Evolutionary conservation across 108 stramenopile genomes (phyloP), one percentile per base, ranked within the genome.

Genomic region (Fragilaria radians): DNA sequence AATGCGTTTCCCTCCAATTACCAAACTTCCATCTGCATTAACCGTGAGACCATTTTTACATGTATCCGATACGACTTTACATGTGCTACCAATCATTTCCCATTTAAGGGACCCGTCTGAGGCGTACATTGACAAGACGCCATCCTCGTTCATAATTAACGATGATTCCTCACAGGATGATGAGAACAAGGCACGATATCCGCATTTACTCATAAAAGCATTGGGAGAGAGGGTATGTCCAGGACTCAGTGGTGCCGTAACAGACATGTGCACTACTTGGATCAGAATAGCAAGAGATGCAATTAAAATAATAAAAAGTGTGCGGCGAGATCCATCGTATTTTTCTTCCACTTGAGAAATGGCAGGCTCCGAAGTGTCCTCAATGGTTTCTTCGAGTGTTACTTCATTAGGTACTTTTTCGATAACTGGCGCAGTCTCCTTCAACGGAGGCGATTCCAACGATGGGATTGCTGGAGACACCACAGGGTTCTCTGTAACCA

Each of bases 181-280:
- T 5, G 70, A 48, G 14, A 71, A 0, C 27, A 63, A 52, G 1
- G 62, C 49, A 9, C 52, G 47, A n/a, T 76, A 24, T 28, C 81
- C 81, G 30, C 81, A 82, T 31, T 73, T 68, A 55, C 66, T 63
- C 28, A 53, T 48, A 47, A 24, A 60, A 18, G 61, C 54, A 32
- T 70, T 70, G 11, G 77, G 74, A 17, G 62, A 28, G 4, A 82
- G 52, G 5, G 60, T 23, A 0, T 70, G 23, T 4, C 74, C 77
- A 14, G 58, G 52, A 23, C 53, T 5, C 27, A 78, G 53, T 1
- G 77, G 74, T 7, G 67, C 32, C 0, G 74, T 57, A 7, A 78
- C 33, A 28, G 54, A 50, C 1, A 23, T 49, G 30, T 82, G 73
- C 7, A 58, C 32, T 5, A 62, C 28, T 25, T 57, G 63, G 0